Evolutionary conservation across 2,329 filamentous ascomycete species (phyloP), one percentile per base, ranked within the genome.

Genomic region (Colletotrichum graminicola): DNA sequence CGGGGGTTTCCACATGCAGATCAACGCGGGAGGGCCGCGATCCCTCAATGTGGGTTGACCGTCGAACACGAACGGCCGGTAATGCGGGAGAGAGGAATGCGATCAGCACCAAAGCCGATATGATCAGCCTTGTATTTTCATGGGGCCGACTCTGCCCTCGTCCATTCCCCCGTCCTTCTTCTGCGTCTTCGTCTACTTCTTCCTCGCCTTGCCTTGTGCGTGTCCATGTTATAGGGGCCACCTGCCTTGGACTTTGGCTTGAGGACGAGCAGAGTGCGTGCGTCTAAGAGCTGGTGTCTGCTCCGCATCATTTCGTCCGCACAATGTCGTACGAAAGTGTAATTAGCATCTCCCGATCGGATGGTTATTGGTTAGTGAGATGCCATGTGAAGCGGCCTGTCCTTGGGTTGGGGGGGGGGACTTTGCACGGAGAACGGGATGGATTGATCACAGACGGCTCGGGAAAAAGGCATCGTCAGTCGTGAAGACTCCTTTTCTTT

Each of bases 1-100:
- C 36, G 54, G 64, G 57, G 62, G n/a, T 56, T 49, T 26, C 29
- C 67, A 59, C 36, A 34, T 29, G 64, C 29, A 45, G 67, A 71
- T 71, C 57, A 43, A 32, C 41, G 45, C 41, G 55, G 60, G 34
- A 61, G 63, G 55, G 59, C 32, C 32, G 54, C n/a, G 62, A 69
- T 69, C 51, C 49, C 18, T 63, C 47, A 63, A 63, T 57, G 51
- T 51, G 60, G 51, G 51, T 43, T 16, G 23, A 34, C 59, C 7
- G 16, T 47, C 26, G 59, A 49, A 14, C 41, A 32, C 39, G 41
- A 14, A 21, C n/a, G 12, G 7, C 4, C 7, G 36, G n/a, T 11
- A 14, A 23, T 10, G 43, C 5, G 29, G 5, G 18, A n/a, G 43
- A 45, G 18, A 21, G 21, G 5, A 16, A 36, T 14, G 21, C 21